A percentile compares a stretch with the other conserved stretches of the same genome.
phyloP scores from a whole-genome alignment of 176 grass and related monocot species.

The Panicum miliaceum region DNA sequence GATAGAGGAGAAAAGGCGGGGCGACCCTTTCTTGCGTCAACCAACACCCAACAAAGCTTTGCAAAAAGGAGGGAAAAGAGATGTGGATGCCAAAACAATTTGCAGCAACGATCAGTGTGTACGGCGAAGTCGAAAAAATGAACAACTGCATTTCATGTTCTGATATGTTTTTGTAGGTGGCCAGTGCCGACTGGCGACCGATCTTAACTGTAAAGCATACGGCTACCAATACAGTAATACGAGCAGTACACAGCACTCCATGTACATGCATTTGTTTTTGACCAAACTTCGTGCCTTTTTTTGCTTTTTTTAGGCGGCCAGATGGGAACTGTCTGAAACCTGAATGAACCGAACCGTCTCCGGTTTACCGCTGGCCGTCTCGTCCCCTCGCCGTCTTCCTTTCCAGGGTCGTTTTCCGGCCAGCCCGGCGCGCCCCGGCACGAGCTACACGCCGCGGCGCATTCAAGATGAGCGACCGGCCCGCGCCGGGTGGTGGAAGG shows the following conservation, averaged over 20 bases:
- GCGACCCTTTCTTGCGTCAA: slow-evolving; percentile 18
- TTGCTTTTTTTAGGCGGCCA: not conserved
- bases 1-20: not conserved
- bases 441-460: not conserved
- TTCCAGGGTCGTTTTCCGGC: slow-evolving; percentile 19
- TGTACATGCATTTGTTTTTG: not conserved
- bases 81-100: slow-evolving; percentile 11
- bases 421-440: not conserved
- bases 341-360: not conserved
- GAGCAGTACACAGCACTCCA: not conserved
- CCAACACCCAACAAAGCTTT: slow-evolving; percentile 30
- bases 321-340: slow-evolving; percentile 1
- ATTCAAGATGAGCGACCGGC: slow-evolving; percentile 4
- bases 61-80: slow-evolving; percentile 7
- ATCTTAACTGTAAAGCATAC: slow-evolving; percentile 28
- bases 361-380: not conserved
- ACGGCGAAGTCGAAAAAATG: not conserved
- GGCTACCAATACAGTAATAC: not conserved
- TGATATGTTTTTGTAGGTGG: not conserved
- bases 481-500: not conserved
- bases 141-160: not conserved
- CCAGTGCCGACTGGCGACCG: not conserved
- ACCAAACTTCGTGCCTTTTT: not conserved
- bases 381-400: not conserved
- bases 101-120: not conserved